phyloP scores from a whole-genome alignment of 1,284 basidiomycete genomes.

The Mrakiaceae sp. region DNA sequence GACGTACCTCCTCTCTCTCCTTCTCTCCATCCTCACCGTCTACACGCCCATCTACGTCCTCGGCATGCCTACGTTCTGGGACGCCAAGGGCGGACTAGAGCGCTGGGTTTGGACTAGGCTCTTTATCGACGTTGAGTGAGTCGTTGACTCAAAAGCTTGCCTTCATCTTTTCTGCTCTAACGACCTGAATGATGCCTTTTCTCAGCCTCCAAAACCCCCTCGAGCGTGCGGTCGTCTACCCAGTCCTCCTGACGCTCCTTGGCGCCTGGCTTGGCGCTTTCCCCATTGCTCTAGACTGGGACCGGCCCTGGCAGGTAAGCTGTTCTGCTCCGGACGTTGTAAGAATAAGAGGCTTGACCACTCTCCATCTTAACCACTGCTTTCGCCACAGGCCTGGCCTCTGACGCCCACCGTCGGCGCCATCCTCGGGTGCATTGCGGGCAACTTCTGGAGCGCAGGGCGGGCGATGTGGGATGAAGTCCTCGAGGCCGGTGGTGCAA shows the following conservation, averaged over 20 bases:
- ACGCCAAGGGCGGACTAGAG: conserved; percentile 19
- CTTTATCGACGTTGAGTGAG: conserved; percentile 67
- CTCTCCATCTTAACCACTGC: not conserved
- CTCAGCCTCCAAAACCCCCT: conserved; percentile 50
- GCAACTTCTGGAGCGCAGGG: not conserved
- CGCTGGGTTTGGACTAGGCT: conserved; percentile 53
- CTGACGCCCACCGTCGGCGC: conserved; percentile 6
- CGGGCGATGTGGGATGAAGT: not conserved
- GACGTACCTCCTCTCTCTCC: conserved; percentile 56
- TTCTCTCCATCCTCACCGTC: conserved; percentile 54
- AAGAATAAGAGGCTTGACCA: not conserved
- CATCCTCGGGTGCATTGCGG: conserved; percentile 6
- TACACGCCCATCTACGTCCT: conserved; percentile 59
- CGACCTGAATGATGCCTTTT: not conserved
- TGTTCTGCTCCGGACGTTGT: not conserved
- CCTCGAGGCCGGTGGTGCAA: not conserved
- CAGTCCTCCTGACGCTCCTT: conserved; percentile 55
- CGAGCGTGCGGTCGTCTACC: conserved; percentile 69
- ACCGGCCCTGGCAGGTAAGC: conserved; percentile 83
- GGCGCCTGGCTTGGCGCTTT: conserved; percentile 71
- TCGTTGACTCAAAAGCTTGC: conserved; percentile 21
- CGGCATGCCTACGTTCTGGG: conserved; percentile 45
- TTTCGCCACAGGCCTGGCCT: conserved; percentile 12
- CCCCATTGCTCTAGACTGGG: conserved; percentile 86
- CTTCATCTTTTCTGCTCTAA: not conserved